Base-by-base conservation (phyloP, 805 yeast species). In the Sungouiozyma intestinalis region DNA sequence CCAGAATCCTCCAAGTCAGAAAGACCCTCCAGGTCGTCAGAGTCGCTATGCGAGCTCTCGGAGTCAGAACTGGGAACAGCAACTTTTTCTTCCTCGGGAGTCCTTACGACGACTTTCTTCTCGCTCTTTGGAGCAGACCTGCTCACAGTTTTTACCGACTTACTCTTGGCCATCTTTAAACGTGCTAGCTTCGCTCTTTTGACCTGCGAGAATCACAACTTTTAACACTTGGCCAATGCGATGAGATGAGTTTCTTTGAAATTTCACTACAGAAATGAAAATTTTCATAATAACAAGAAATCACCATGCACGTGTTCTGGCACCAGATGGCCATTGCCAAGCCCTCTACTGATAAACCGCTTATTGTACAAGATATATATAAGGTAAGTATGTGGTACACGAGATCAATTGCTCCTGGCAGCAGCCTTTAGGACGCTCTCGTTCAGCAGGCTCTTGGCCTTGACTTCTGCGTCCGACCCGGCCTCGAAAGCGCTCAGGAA, bases 401-500 rank as follows among this genome's bases (percentile, higher is more conserved):
- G 35, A 33, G 7, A 13, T 33, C 16, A 37, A 15, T 43, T 43
- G 16, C 43, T 20, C 33, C 39, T 42, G 9, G 40, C 42, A 17
- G 41, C 44, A 5, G 37, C 41, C 1, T 41, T 36, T 16, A 42
- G 27, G 3, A 39, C 45, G 3, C 29, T 24, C 29, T 42, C 47
- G 29, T 43, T 42, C 2, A 45, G 45, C 4, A 45, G 16, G 36
- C 40, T 34, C 55, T 87, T 71, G 14, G 74, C 73, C 49, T 73
- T 76, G 41, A 86, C 77, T 60, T 87, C 96, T 40, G 81, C 94
- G 48, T 80, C 85, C 3, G 94, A 83, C 9, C 96, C 96, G 4
- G 96, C 95, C 64, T 85, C 95, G 50, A 75, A 80, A 16, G 76
- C 77, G 43, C 68, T 70, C 54, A 74, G 76, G 67, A 87, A 90